A percentile compares a stretch with the other conserved stretches of the same genome.
phyloP scores from a whole-genome alignment of 306 rosid genomes.

The Luffa acutangula region DNA sequence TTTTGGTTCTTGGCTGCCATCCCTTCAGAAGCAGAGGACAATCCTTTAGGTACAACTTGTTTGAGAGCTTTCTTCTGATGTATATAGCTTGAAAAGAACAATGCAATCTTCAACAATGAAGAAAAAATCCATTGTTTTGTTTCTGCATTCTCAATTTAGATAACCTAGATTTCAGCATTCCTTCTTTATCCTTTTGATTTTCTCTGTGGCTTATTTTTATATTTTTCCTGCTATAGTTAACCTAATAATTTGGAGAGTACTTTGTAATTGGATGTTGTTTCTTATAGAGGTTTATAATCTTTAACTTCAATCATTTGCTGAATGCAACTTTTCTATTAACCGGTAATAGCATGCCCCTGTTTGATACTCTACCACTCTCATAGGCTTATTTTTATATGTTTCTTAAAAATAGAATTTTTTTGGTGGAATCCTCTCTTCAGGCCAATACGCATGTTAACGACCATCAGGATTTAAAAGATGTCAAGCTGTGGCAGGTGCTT shows the following conservation, averaged over 20 bases:
- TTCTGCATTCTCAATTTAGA: not conserved
- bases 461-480: slow-evolving; percentile 80
- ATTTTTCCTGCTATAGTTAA: not conserved
- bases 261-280: not conserved
- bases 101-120: not conserved
- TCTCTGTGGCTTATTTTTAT: not conserved
- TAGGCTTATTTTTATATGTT: too few species aligned
- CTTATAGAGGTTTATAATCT: not conserved
- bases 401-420: not conserved
- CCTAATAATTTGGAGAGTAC: not conserved
- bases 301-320: not conserved
- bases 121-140: not conserved
- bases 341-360: not conserved
- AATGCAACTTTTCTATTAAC: not conserved
- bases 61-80: not conserved
- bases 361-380: not conserved
- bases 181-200: not conserved
- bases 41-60: not conserved
- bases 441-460: slow-evolving; percentile 92
- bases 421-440: slow-evolving; percentile 19
- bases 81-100: not conserved
- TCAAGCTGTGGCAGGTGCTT: slow-evolving; percentile 95
- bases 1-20: not conserved
- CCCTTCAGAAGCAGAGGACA: not conserved
- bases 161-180: not conserved